Conservation (phyloP, 495 filamentous ascomycete species). For the Penicillium antarcticum region DNA sequence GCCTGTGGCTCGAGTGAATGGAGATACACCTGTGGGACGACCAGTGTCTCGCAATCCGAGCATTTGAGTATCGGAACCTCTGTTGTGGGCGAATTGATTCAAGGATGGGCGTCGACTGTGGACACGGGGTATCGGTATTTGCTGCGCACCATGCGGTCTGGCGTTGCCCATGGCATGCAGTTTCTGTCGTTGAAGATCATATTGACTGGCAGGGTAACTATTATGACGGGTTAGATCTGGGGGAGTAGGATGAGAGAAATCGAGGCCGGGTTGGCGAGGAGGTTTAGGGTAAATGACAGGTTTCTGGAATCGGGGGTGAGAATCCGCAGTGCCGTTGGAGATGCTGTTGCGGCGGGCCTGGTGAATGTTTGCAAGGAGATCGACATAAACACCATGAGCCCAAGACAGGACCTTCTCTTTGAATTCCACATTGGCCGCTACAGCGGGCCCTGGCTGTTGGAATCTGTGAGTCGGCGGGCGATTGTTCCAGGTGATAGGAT, state of each 20-base stretch:
- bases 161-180: conserved; percentile 5
- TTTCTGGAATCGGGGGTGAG: conserved; percentile 42
- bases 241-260: conserved; percentile 32
- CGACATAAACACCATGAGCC: conserved; percentile 85
- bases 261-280: conserved; percentile 49
- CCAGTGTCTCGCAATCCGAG: conserved; percentile 29
- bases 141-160: conserved; percentile 11
- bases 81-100: conserved; percentile 24
- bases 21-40: conserved; percentile 24
- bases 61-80: conserved; percentile 27
- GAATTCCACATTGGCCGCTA: conserved; percentile 55
- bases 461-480: conserved; percentile 16
- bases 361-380: conserved; percentile 75
- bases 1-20: conserved; percentile 36
- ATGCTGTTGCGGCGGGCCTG: conserved; percentile 49
- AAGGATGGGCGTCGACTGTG: conserved; percentile 27
- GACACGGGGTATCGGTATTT: conserved; percentile 9
- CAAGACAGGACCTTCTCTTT: conserved; percentile 79
- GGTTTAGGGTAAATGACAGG: conserved; percentile 63
- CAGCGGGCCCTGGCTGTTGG: conserved; percentile 19
- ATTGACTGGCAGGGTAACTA: conserved; percentile 40
- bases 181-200: conserved; percentile 29
- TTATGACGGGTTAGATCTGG: conserved; percentile 37
- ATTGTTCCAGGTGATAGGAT: conserved; percentile 25
- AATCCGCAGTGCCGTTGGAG: conserved; percentile 30